phyloP scores from a whole-genome alignment of 2,329 filamentous ascomycete genomes.

The Calonectria montana region DNA sequence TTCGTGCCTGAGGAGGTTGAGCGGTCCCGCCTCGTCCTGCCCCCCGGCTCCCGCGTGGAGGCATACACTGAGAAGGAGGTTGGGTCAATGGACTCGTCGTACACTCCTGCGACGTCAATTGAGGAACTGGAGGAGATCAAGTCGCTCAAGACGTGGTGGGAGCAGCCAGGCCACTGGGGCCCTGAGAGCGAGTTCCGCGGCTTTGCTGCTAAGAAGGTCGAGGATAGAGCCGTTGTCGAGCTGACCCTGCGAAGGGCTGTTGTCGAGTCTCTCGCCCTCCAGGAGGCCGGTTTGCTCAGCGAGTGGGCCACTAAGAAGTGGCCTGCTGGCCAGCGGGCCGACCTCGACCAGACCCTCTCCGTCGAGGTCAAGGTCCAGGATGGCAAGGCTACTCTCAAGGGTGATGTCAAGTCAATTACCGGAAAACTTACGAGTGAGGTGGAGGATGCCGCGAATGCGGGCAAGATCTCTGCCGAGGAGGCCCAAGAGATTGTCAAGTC shows the following conservation, averaged over 20 bases:
- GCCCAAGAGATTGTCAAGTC: constrained; percentile 55
- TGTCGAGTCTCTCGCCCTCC: constrained; percentile 62
- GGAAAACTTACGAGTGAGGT: constrained; percentile 47
- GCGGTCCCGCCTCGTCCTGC: constrained; percentile 47
- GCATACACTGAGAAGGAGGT: constrained; percentile 48
- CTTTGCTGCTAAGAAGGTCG: constrained; percentile 56
- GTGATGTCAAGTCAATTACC: constrained; percentile 50
- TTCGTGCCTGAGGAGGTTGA: constrained; percentile 41
- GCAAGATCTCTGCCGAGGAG: constrained; percentile 50
- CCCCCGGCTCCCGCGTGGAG: constrained; percentile 46
- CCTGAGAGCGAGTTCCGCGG: constrained; percentile 56
- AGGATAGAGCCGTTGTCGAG: constrained; percentile 59
- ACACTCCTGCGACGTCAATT: constrained; percentile 59
- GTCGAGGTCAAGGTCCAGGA: constrained; percentile 54
- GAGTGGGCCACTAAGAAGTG: constrained; percentile 49
- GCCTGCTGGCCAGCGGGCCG: constrained; percentile 46
- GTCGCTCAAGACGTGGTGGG: constrained; percentile 64
- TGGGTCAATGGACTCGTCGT: constrained; percentile 49
- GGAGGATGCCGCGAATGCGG: constrained; percentile 35
- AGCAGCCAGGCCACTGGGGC: constrained; percentile 63
- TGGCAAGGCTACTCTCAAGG: constrained; percentile 53
- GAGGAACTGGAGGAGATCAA: constrained; percentile 61
- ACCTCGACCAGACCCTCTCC: constrained; percentile 49
- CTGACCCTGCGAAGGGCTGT: constrained; percentile 62
- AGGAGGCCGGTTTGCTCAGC: constrained; percentile 44